Percentiles rank a stretch among this genome's conserved stretches.
These are phyloP conservation scores for Paecilomyces niveus DNA, from an alignment of 2,329 filamentous ascomycete species.

Conservation along the genomic window DNA sequence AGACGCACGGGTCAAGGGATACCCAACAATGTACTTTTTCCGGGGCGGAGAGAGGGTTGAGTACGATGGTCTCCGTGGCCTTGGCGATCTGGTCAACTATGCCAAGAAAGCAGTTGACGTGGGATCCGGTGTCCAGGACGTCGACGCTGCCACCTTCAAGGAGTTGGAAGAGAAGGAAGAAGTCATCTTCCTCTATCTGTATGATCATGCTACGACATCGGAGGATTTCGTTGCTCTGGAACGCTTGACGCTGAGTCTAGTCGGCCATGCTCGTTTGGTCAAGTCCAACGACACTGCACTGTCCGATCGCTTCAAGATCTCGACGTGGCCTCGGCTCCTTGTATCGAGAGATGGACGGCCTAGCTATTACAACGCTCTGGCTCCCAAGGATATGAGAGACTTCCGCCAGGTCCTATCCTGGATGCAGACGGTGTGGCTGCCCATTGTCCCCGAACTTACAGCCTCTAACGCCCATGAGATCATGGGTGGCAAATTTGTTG, in stretches of 20 bases:
- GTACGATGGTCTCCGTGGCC: conserved; percentile 82
- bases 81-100: conserved; percentile 84
- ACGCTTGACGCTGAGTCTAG: conserved; percentile 74
- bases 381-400: conserved; percentile 88
- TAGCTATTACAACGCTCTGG: conserved; percentile 80
- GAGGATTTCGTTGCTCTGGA: conserved; percentile 91
- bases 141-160: conserved; percentile 69
- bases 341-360: conserved; percentile 84
- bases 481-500: conserved; percentile 92
- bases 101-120: conserved; percentile 79
- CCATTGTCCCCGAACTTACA: conserved; percentile 88
- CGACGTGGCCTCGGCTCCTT: conserved; percentile 88
- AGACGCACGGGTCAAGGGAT: conserved; percentile 71
- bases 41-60: conserved; percentile 85
- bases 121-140: conserved; percentile 68
- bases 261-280: conserved; percentile 86
- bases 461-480: conserved; percentile 87
- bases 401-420: conserved; percentile 71
- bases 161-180: conserved; percentile 87
- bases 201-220: conserved; percentile 85
- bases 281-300: conserved; percentile 77
- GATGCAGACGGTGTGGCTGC: conserved; percentile 96
- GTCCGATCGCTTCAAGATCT: conserved; percentile 82
- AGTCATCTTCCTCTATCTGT: conserved; percentile 96
- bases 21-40: conserved; percentile 90